phyloP scores from a whole-genome alignment of 345 rosid genomes.

The Zanthoxylum bungeanum region DNA sequence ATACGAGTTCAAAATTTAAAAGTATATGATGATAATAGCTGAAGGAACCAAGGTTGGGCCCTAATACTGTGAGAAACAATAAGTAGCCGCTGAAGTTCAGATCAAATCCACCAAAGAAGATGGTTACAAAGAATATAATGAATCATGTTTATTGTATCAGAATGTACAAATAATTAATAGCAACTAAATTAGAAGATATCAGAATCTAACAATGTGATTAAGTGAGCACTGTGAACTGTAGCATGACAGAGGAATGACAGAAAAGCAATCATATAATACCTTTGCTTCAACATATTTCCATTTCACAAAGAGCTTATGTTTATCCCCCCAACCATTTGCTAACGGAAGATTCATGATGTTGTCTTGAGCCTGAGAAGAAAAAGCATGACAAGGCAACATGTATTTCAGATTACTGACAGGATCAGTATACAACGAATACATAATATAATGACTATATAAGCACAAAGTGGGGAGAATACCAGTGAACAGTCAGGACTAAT shows the following conservation, averaged over 20 bases:
- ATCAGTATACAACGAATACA: not conserved
- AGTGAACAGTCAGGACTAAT: not conserved
- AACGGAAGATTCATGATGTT: constrained; percentile 83
- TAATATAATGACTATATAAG: not conserved
- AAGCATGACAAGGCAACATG: constrained; percentile 10
- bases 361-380: constrained; percentile 85
- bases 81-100: not conserved
- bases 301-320: constrained; percentile 79
- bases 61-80: not conserved
- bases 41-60: not conserved
- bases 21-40: not conserved
- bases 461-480: not conserved
- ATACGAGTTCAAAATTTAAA: not conserved
- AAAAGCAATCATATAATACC: constrained; percentile 39
- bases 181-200: not conserved
- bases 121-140: not conserved
- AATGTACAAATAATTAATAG: not conserved
- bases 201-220: too few relatives aligned
- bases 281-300: constrained; percentile 93
- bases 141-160: not conserved
- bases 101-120: not conserved
- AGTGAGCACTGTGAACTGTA: not conserved
- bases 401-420: constrained; percentile 15
- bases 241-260: not conserved
- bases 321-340: constrained; percentile 96